Percentiles rank a stretch among this genome's conserved stretches.
Conservation (phyloP, 805 yeast species). For the Dipodascus geniculatus region DNA sequence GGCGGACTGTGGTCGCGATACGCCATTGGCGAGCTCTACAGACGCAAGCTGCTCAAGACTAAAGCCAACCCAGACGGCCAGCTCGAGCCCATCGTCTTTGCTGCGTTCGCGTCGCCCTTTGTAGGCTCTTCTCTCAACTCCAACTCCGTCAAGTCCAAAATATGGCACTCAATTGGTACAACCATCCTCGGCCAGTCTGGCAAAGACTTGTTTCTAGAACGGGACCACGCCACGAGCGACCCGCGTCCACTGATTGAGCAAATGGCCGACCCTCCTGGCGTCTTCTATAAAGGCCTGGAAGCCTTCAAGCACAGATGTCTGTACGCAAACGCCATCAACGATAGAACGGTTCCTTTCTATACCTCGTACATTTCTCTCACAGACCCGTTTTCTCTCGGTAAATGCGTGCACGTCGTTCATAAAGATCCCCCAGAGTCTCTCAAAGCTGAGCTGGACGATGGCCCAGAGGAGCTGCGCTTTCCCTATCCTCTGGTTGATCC, state of each 20-base stretch:
- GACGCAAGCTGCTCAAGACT: slow-evolving; percentile 39
- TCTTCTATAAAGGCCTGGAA: slow-evolving; percentile 42
- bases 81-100: slow-evolving; percentile 49
- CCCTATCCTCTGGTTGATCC: slow-evolving; percentile 16
- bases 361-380: slow-evolving; percentile 65
- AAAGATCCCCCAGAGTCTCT: slow-evolving; percentile 25
- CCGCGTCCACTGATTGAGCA: slow-evolving; percentile 32
- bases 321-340: slow-evolving; percentile 69
- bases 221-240: slow-evolving; percentile 21
- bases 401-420: slow-evolving; percentile 32
- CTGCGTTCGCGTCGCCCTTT: slow-evolving; percentile 75
- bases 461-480: slow-evolving; percentile 1
- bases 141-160: slow-evolving; percentile 20
- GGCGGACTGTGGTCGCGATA: slow-evolving; percentile 84
- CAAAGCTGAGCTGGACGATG: neutral
- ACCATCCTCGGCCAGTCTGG: slow-evolving; percentile 58
- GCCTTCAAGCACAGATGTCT: slow-evolving; percentile 45
- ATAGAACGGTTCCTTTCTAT: slow-evolving; percentile 78
- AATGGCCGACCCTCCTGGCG: slow-evolving; percentile 38
- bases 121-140: slow-evolving; percentile 46
- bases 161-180: slow-evolving; percentile 43
- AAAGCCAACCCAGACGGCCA: neutral
- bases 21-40: slow-evolving; percentile 54
- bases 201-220: slow-evolving; percentile 52
- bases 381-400: slow-evolving; percentile 59